phyloP scores from a whole-genome alignment of 2,329 filamentous ascomycete genomes.

The Neofusicoccum kwambonambiense region DNA sequence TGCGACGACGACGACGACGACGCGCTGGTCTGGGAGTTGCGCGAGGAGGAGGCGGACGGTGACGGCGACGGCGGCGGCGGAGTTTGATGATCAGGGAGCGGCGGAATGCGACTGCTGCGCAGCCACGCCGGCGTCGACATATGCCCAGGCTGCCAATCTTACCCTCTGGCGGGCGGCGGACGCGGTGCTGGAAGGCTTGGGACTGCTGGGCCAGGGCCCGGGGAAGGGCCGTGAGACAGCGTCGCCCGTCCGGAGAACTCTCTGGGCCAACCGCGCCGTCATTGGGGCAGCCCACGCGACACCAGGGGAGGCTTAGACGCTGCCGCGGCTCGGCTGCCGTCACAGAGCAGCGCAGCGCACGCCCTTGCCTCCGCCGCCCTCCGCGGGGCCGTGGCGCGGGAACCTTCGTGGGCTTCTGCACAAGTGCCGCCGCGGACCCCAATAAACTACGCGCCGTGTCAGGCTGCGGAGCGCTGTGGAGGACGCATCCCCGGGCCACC shows the following conservation, averaged over 20 bases:
- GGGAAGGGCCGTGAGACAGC: not conserved
- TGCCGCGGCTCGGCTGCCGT: not conserved
- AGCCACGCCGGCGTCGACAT: not conserved
- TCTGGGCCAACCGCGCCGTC: no score
- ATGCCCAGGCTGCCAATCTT: constrained; percentile 12
- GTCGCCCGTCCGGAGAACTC: no score
- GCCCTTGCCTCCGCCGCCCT: not conserved
- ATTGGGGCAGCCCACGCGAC: not conserved
- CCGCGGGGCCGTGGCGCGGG: not conserved
- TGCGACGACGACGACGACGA: not conserved
- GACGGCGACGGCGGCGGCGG: not conserved
- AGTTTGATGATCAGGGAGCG: no score
- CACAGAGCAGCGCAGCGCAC: not conserved
- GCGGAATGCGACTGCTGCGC: not conserved
- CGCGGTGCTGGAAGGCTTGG: not conserved
- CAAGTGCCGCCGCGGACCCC: no score
- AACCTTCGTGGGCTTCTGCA: no score
- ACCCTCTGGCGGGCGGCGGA: not conserved
- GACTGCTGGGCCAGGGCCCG: not conserved
- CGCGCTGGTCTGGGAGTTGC: not conserved
- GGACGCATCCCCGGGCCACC: not conserved
- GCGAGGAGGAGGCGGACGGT: not conserved
- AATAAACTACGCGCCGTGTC: no score
- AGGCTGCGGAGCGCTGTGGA: not conserved
- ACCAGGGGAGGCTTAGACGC: not conserved